These are phyloP conservation scores for Nicotiana otophora DNA, from an alignment of 257 asterid genomes.

Conservation along the genomic window DNA sequence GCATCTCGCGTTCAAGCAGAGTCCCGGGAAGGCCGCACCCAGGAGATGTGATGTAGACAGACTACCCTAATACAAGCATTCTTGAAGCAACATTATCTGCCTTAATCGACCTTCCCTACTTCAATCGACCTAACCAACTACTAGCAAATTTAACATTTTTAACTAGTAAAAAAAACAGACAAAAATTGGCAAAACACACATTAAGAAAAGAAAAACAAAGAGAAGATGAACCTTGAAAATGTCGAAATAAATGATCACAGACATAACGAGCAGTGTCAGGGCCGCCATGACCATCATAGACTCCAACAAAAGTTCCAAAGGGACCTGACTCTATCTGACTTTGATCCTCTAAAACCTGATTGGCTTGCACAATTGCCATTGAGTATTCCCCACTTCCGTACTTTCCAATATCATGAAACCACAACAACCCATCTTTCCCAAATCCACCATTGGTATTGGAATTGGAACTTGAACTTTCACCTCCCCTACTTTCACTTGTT, in stretches of 20 bases:
- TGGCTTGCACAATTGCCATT: conserved; percentile 89
- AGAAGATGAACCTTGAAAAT: conserved; percentile 51
- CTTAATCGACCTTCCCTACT: not conserved
- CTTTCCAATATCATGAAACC: conserved; percentile 74
- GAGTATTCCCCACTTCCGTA: conserved; percentile 79
- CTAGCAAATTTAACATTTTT: not conserved
- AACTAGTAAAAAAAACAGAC: not conserved
- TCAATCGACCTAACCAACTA: not conserved
- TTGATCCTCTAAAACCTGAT: conserved; percentile 81
- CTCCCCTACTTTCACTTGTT: not conserved
- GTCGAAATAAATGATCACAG: conserved; percentile 66
- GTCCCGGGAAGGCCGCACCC: too few species aligned
- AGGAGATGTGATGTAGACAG: too few species aligned
- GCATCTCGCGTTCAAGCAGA: too few species aligned
- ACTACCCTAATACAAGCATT: not conserved
- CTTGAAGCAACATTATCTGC: not conserved
- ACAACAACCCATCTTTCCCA: conserved; percentile 55
- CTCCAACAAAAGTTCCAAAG: conserved; percentile 79
- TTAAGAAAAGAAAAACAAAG: not conserved
- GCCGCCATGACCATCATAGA: conserved; percentile 92
- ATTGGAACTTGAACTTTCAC: conserved; percentile 2
- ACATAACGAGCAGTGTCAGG: conserved; percentile 75
- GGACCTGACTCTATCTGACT: conserved; percentile 89
- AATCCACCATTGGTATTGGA: conserved; percentile 8
- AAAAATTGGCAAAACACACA: not conserved